Evolutionary conservation across 169 alveolate species (phyloP).

Genomic region (Plasmodium adleri): DNA sequence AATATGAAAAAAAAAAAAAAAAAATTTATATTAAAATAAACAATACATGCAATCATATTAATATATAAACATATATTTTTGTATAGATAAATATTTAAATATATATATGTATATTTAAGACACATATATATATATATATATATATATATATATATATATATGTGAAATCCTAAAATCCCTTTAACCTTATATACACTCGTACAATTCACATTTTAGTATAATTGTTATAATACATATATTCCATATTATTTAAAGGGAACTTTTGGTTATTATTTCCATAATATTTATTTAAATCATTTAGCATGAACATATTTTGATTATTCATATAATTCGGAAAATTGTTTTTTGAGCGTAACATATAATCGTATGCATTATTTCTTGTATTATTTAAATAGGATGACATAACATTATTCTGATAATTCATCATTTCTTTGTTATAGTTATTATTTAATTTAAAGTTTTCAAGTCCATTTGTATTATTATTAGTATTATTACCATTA

Average conservation of each 20-base stretch:
- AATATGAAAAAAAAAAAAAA: slow-evolving; percentile 21
- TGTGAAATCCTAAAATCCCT: not conserved
- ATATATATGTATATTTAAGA: not conserved
- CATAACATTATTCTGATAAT: slow-evolving; percentile 19
- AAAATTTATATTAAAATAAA: not conserved
- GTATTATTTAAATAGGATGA: slow-evolving; percentile 22
- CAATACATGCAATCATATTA: not conserved
- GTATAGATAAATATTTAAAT: not conserved
- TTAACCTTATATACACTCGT: not conserved
- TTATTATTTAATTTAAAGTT: not conserved
- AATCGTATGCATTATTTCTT: slow-evolving; percentile 38
- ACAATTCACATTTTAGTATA: slow-evolving; percentile 25
- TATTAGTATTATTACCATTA: too few species aligned
- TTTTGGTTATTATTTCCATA: slow-evolving; percentile 45
- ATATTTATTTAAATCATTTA: slow-evolving; percentile 26
- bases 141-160: not conserved
- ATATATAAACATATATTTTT: not conserved
- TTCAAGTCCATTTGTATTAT: not conserved
- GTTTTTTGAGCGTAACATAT: slow-evolving; percentile 25
- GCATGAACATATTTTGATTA: slow-evolving; percentile 34
- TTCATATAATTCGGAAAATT: slow-evolving; percentile 13
- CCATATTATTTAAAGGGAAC: slow-evolving; percentile 38
- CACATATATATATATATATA: slow-evolving; percentile 1
- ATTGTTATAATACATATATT: slow-evolving; percentile 25
- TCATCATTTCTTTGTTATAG: slow-evolving; percentile 20